Evolutionary conservation across 2,329 filamentous ascomycete genomes (phyloP), one percentile per base, ranked within the genome.

Genomic region (Samsoniella hepiali): DNA sequence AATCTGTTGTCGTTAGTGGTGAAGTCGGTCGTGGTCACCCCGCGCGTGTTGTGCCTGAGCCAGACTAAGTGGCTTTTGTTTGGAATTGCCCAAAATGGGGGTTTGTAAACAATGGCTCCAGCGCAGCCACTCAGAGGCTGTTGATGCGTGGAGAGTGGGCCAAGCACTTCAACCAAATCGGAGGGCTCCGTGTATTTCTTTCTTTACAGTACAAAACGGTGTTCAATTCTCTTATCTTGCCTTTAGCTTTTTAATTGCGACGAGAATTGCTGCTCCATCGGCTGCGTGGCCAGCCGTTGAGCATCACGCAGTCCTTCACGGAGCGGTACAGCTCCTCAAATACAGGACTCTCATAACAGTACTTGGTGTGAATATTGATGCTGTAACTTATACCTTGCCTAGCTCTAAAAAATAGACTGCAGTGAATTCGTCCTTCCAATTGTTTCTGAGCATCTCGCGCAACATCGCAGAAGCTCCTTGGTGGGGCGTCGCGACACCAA

Each of bases 101-200:
- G 67, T 70, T 69, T 75, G 77, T 79, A 78, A 79, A 79, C 77
- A 79, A 76, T 69, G 49, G 56, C 58, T 32, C 53, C 61, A 22
- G 29, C 34, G 34, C 60, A 29, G 17, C 60, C 60, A 63, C 34
- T 63, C 51, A 63, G 9, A 63, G 31, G 44, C 55, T 31, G 40
- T 13, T 17, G 36, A 29, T 47, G 45, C 32, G 15, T 10, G 32
- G 29, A 40, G 38, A 45, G 49, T 61, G 58, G 58, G 58, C 49
- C 58, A 50, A 27, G 22, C n/a, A 5, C 34, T 22, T 13, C 36
- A 45, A 7, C 36, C 55, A 47, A 36, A 15, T 27, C 11, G 54
- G 7, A 59, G 57, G 47, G 47, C 29, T 58, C 27, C 22, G 31
- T 9, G 5, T 42, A 15, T 58, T 38, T n/a, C 17, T 38, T 40